These are phyloP conservation scores for Medicago lupulina DNA, from an alignment of 306 rosid species.

Conservation along the genomic window DNA sequence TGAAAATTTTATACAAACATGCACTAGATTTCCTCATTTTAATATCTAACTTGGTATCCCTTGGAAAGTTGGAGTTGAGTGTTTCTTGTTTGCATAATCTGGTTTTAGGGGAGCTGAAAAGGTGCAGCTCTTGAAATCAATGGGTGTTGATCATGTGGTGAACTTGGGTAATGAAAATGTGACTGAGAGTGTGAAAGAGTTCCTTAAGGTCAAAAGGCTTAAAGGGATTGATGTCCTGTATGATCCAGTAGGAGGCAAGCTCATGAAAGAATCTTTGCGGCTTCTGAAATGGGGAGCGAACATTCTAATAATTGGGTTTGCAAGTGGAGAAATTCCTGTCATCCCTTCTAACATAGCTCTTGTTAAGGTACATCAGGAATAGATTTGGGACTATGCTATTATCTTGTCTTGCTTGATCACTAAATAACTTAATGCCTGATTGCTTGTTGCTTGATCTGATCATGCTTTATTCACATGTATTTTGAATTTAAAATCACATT, in stretches of 20 bases:
- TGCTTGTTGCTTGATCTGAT: slow-evolving; percentile 37
- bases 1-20: background rate
- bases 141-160: slow-evolving; percentile 92
- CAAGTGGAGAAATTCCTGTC: slow-evolving; percentile 91
- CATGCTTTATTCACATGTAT: slow-evolving; percentile 18
- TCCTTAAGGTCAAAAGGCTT: slow-evolving; percentile 72
- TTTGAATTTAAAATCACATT: slow-evolving; percentile 20
- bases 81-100: slow-evolving; percentile 31
- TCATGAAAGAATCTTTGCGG: slow-evolving; percentile 71
- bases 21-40: slow-evolving; percentile 25
- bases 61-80: slow-evolving; percentile 12
- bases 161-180: slow-evolving; percentile 66
- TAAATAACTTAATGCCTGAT: slow-evolving; percentile 1
- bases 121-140: slow-evolving; percentile 71
- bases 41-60: background rate
- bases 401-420: slow-evolving; percentile 30
- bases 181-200: slow-evolving; percentile 70
- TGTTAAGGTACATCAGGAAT: slow-evolving; percentile 69
- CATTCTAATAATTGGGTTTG: slow-evolving; percentile 92
- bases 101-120: slow-evolving; percentile 80
- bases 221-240: slow-evolving; percentile 92
- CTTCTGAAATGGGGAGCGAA: slow-evolving; percentile 91
- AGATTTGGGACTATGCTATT: slow-evolving; percentile 20
- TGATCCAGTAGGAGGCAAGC: slow-evolving; percentile 97
- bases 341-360: slow-evolving; percentile 94